These are phyloP conservation scores for Zygoascus sp. DNA, from an alignment of 1,139 yeast genomes.

Conservation along the genomic window DNA sequence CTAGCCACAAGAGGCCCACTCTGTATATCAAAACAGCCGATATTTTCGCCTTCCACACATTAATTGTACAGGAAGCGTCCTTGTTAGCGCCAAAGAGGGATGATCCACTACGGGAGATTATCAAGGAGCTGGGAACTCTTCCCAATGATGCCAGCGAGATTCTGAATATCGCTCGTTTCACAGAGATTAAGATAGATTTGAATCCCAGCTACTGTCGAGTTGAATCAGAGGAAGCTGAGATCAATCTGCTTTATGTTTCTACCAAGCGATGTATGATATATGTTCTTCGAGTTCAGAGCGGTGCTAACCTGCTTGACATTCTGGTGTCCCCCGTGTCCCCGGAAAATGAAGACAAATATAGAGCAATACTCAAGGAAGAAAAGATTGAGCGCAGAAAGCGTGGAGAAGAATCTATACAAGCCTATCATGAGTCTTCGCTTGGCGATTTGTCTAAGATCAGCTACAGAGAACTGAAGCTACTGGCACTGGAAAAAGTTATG, in stretches of 20 bases:
- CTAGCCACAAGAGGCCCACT: slow-evolving; percentile 61
- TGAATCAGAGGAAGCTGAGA: slow-evolving; percentile 39
- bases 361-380: slow-evolving; percentile 51
- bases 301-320: slow-evolving; percentile 66
- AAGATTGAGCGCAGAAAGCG: slow-evolving; percentile 22
- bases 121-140: slow-evolving; percentile 40
- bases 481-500: slow-evolving; percentile 69
- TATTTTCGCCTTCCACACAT: slow-evolving; percentile 56
- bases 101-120: slow-evolving; percentile 53
- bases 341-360: slow-evolving; percentile 61
- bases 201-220: slow-evolving; percentile 40
- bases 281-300: slow-evolving; percentile 75
- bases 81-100: slow-evolving; percentile 42
- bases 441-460: slow-evolving; percentile 53
- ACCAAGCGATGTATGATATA: slow-evolving; percentile 78
- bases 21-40: slow-evolving; percentile 61
- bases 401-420: slow-evolving; percentile 21
- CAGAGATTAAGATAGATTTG: slow-evolving; percentile 39
- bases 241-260: slow-evolving; percentile 57
- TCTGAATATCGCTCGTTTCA: slow-evolving; percentile 37
- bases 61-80: slow-evolving; percentile 52
- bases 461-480: slow-evolving; percentile 73
- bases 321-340: slow-evolving; percentile 67
- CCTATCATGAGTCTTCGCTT: slow-evolving; percentile 32
- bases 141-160: slow-evolving; percentile 45